These are phyloP conservation scores for Moesziomyces parantarcticus DNA, from an alignment of 1,284 basidiomycete species.

Conservation along the genomic window DNA sequence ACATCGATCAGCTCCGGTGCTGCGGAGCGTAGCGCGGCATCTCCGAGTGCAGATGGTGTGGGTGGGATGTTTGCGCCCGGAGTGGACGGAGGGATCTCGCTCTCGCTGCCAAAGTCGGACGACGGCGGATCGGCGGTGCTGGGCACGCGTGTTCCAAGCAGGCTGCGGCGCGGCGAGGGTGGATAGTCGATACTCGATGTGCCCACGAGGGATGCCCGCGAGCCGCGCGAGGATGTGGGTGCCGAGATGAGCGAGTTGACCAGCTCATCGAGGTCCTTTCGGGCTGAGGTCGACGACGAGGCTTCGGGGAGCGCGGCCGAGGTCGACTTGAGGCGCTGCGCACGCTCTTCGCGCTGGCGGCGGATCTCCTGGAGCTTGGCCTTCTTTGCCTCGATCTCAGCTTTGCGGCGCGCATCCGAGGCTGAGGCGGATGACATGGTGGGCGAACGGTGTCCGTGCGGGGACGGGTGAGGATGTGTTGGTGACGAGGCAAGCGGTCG, in stretches of 20 bases:
- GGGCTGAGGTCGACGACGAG: slow-evolving; percentile 17
- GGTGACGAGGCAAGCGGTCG: not conserved
- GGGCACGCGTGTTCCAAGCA: slow-evolving; percentile 3
- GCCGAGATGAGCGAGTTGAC: slow-evolving; percentile 56
- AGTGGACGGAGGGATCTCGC: slow-evolving; percentile 25
- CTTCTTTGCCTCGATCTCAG: slow-evolving; percentile 91
- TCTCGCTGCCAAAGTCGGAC: slow-evolving; percentile 50
- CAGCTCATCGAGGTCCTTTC: slow-evolving; percentile 62
- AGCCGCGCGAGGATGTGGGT: slow-evolving; percentile 12
- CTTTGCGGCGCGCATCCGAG: slow-evolving; percentile 71
- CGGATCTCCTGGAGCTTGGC: slow-evolving; percentile 86
- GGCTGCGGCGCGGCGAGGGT: slow-evolving; percentile 31
- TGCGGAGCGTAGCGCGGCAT: not conserved
- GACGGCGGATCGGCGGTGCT: slow-evolving; percentile 20
- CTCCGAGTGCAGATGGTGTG: slow-evolving; percentile 9
- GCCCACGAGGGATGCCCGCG: slow-evolving; percentile 14
- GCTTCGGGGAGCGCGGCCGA: slow-evolving; percentile 14
- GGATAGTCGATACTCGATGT: slow-evolving; percentile 2
- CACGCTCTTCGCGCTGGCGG: slow-evolving; percentile 77
- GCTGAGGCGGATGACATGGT: slow-evolving; percentile 33
- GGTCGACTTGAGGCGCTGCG: slow-evolving; percentile 35
- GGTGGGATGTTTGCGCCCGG: slow-evolving; percentile 17
- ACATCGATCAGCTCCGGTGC: slow-evolving; percentile 83
- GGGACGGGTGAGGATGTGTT: slow-evolving; percentile 1
- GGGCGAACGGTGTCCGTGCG: not conserved